A percentile compares a stretch with the other conserved stretches of the same genome.
Evolutionary conservation across 495 filamentous ascomycete genomes (phyloP).

Genomic region (Penicillium samsonianum): DNA sequence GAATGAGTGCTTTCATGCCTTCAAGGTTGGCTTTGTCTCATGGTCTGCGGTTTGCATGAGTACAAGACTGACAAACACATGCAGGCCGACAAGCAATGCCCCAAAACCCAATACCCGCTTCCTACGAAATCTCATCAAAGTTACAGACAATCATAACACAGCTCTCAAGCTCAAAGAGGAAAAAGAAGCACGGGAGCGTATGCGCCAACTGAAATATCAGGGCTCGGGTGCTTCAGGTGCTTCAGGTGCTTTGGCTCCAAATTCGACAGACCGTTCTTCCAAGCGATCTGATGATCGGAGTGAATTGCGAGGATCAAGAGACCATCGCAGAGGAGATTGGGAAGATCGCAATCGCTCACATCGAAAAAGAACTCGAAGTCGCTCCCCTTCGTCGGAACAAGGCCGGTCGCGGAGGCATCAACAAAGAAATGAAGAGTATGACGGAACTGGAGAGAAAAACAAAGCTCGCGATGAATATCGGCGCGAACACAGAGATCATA

Average conservation of each 20-base stretch:
- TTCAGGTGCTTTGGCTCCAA: conserved; percentile 8
- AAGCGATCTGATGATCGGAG: conserved; percentile 18
- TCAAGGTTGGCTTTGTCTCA: conserved; percentile 56
- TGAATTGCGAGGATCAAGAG: conserved; percentile 21
- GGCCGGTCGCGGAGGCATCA: conserved; percentile 35
- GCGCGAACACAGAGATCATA: conserved; percentile 12
- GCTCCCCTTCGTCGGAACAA: conserved; percentile 32
- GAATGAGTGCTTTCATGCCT: conserved; percentile 68
- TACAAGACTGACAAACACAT: conserved; percentile 13
- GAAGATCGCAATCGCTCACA: conserved; percentile 24
- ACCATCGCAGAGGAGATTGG: conserved; percentile 19
- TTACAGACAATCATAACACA: conserved; percentile 87
- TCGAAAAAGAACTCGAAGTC: conserved; percentile 33
- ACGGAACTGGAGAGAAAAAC: conserved; percentile 23
- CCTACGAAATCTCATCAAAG: conserved; percentile 81
- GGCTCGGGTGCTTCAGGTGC: conserved; percentile 5
- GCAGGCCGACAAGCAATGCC: conserved; percentile 59
- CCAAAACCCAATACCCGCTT: conserved; percentile 92
- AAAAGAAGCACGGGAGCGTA: conserved; percentile 58
- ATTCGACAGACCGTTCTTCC: conserved; percentile 35
- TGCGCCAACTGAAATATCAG: conserved; percentile 51
- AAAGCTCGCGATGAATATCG: conserved; percentile 25
- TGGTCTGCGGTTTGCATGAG: not conserved
- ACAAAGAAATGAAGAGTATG: conserved; percentile 24
- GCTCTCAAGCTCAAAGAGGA: conserved; percentile 82